Conservation (phyloP, 495 filamentous ascomycete species). For the Lasiosphaeria hispida region DNA sequence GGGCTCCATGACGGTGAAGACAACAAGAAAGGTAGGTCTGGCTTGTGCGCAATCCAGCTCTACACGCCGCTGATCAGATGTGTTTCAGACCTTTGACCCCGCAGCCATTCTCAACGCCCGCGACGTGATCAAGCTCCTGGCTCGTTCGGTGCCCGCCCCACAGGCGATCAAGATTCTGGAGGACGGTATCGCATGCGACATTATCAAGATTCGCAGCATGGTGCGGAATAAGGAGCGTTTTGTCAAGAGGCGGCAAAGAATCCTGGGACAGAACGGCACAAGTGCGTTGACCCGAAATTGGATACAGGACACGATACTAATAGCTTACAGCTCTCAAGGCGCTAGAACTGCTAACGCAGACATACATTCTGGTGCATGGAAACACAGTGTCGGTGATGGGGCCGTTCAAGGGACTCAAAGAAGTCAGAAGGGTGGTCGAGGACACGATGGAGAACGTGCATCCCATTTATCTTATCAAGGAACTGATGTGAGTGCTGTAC, state of each 20-base stretch:
- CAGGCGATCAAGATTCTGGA: slow-evolving; percentile 93
- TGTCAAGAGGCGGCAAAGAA: slow-evolving; percentile 90
- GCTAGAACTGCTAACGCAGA: slow-evolving; percentile 88
- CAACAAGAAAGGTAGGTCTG: slow-evolving; percentile 58
- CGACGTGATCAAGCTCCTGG: slow-evolving; percentile 89
- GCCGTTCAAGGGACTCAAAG: slow-evolving; percentile 86
- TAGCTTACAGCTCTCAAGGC: slow-evolving; percentile 65
- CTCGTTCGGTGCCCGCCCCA: slow-evolving; percentile 87
- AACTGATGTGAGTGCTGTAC: slow-evolving; percentile 62
- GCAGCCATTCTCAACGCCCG: slow-evolving; percentile 91
- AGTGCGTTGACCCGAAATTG: slow-evolving; percentile 15
- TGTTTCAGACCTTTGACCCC: slow-evolving; percentile 76
- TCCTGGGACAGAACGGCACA: slow-evolving; percentile 61
- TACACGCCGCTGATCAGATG: neutral
- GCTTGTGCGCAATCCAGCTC: neutral
- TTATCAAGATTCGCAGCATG: slow-evolving; percentile 87
- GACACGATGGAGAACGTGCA: slow-evolving; percentile 98
- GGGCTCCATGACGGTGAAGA: slow-evolving; percentile 93
- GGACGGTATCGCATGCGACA: slow-evolving; percentile 83
- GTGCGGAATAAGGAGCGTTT: slow-evolving; percentile 96
- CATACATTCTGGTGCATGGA: slow-evolving; percentile 94
- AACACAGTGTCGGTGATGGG: slow-evolving; percentile 95
- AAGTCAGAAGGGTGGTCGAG: slow-evolving; percentile 83
- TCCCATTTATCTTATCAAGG: slow-evolving; percentile 72
- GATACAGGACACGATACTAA: neutral